phyloP scores from a whole-genome alignment of 208 protist species.

The Trypanosoma theileri region DNA sequence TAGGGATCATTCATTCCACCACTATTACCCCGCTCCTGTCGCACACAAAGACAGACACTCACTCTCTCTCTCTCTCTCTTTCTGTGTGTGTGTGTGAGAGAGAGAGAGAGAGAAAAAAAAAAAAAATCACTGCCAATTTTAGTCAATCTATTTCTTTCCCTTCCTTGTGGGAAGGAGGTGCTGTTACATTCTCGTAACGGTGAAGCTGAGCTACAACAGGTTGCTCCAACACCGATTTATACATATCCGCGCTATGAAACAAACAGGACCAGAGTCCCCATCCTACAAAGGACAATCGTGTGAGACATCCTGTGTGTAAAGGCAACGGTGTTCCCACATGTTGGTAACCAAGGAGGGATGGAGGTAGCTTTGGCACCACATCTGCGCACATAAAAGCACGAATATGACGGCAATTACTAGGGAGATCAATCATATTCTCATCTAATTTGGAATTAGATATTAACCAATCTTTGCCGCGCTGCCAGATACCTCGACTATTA shows the following conservation, averaged over 20 bases:
- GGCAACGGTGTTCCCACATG: slow-evolving; percentile 55
- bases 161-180: background rate
- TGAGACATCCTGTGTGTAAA: slow-evolving; percentile 58
- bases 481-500: slow-evolving; percentile 22
- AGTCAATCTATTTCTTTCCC: background rate
- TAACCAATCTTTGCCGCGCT: background rate
- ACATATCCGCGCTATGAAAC: slow-evolving; percentile 65
- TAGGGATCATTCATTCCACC: too few relatives aligned
- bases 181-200: slow-evolving; percentile 25
- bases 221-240: slow-evolving; percentile 44
- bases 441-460: background rate
- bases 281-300: slow-evolving; percentile 42
- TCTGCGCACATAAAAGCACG: slow-evolving; percentile 56
- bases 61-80: too few relatives aligned
- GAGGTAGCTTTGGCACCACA: slow-evolving; percentile 51
- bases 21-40: too few relatives aligned
- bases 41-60: too few relatives aligned
- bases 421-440: slow-evolving; percentile 25
- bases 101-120: too few relatives aligned
- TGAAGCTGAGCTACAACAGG: slow-evolving; percentile 58
- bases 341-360: slow-evolving; percentile 45
- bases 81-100: background rate
- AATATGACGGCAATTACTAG: slow-evolving; percentile 58
- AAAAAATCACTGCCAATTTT: background rate
- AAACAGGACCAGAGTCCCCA: slow-evolving; percentile 59